A percentile compares a stretch with the other conserved stretches of the same genome.
Conservation (phyloP, 805 yeast species). For the Saitoella complicata region DNA sequence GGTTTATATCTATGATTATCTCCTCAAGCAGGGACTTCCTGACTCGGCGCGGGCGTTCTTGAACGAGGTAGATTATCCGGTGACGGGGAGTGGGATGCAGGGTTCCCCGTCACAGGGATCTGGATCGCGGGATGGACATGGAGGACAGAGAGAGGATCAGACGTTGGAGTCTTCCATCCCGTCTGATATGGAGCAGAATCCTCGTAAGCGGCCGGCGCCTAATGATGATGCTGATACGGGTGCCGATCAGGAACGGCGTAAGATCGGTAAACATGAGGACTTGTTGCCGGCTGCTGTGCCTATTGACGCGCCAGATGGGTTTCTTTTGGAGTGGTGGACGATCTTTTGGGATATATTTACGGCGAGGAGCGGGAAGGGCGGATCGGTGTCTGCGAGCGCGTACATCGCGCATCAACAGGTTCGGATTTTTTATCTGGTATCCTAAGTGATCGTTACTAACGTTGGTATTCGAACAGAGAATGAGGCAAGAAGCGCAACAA, state of each 20-base stretch:
- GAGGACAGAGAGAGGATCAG: too few species aligned
- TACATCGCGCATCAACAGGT: not conserved
- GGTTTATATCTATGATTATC: slow-evolving; percentile 75
- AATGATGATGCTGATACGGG: not conserved
- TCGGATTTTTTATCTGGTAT: too few species aligned
- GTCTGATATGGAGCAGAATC: not conserved
- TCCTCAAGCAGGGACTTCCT: slow-evolving; percentile 53
- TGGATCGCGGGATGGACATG: too few species aligned
- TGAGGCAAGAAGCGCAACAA: too few species aligned
- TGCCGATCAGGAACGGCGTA: not conserved
- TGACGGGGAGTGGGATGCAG: too few species aligned
- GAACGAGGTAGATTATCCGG: slow-evolving; percentile 46
- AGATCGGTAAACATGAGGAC: not conserved
- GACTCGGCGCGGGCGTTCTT: slow-evolving; percentile 61
- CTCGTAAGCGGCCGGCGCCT: not conserved
- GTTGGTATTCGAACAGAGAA: too few species aligned
- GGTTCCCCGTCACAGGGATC: too few species aligned
- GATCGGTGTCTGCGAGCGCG: slow-evolving; percentile 1
- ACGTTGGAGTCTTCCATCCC: too few species aligned
- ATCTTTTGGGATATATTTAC: slow-evolving; percentile 87
- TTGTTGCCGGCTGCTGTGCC: slow-evolving; percentile 11
- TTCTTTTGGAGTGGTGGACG: slow-evolving; percentile 89
- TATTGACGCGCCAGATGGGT: slow-evolving; percentile 77
- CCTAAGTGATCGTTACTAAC: too few species aligned
- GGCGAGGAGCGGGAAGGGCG: slow-evolving; percentile 31